phyloP scores from a whole-genome alignment of 805 yeast genomes.

The Candida coquimbonensis region DNA sequence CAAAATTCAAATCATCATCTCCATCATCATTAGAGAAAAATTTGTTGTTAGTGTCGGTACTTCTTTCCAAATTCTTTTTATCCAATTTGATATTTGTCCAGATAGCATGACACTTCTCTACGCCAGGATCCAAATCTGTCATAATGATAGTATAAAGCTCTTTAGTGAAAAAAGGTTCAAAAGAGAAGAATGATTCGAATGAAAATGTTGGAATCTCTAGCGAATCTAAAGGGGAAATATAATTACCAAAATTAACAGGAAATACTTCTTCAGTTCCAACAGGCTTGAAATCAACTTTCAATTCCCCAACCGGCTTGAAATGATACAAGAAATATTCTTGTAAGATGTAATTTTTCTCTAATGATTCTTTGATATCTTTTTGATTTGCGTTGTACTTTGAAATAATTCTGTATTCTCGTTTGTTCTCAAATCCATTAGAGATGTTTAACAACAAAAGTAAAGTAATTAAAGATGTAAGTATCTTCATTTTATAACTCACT shows the following conservation, averaged over 20 bases:
- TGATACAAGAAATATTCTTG: constrained; percentile 8
- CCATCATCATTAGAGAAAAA: neutral
- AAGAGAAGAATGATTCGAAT: constrained; percentile 6
- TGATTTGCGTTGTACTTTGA: neutral
- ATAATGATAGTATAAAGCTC: constrained; percentile 10
- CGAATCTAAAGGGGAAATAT: constrained; percentile 14
- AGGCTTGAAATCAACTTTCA: constrained; percentile 7
- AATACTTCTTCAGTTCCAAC: constrained; percentile 4
- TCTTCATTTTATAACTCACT: too few species aligned
- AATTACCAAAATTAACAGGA: constrained; percentile 13
- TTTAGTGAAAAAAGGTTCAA: constrained; percentile 1
- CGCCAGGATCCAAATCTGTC: constrained; percentile 11
- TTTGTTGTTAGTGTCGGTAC: too few species aligned
- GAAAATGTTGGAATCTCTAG: constrained; percentile 15
- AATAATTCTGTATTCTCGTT: neutral
- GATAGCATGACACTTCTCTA: constrained; percentile 13
- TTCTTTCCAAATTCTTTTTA: neutral
- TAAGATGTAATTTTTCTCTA: constrained; percentile 2
- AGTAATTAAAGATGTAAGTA: neutral
- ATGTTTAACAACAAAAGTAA: neutral
- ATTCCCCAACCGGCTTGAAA: constrained; percentile 16
- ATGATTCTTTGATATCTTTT: neutral
- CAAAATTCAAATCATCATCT: neutral
- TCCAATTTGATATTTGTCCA: constrained; percentile 15
- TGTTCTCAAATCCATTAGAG: neutral